Base-by-base conservation (phyloP, 306 rosid genomes). In the Boehmeria nivea region DNA sequence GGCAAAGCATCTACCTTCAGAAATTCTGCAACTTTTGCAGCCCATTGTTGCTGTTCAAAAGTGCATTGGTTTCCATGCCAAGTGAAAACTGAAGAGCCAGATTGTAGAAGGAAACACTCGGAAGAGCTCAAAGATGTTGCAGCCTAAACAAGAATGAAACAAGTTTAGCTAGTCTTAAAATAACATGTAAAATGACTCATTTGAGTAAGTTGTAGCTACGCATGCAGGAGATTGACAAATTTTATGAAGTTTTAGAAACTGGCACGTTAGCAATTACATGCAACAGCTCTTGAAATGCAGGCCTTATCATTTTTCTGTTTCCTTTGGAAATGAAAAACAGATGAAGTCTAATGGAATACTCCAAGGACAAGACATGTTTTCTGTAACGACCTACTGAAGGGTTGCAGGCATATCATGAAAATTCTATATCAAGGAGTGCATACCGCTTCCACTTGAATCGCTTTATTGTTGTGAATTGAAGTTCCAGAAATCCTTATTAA, bases 21-120 rank as follows among this genome's bases (percentile, higher is more conserved):
- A 81, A 93, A 83, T 40, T 93, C 96, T 57, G 89, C 90, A 65
- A 93, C 83, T 75, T 79, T 93, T 57, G 95, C 86, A 25, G 84
- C 94, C 54, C 85, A 78, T 72, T 83, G 96, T 74, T 93, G 99
- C 83, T 93, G 99, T 64, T 93, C 99, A 62, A 73, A 55, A 27
- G 94, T 72, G 64, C 84, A 72, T 72, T 88, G 99, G 65, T 81
- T 93, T 73, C 96, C 99, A 63, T 85, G 94, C 99, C 99, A 93
- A 40, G 78, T 67, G 68, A 93, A 93, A 67, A 88, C 55, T 34
- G 99, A 70, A 69, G 95, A 83, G 57, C 96, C 94, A 63, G 99
- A 87, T 81, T 93, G 99, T 67, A 93, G 75, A 59, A 93, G 54
- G 73, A 83, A 93, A 64, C 95, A 88, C 79, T 87, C 96, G 0